phyloP scores from a whole-genome alignment of 2,329 filamentous ascomycete genomes.

The Cercospora citrullina region DNA sequence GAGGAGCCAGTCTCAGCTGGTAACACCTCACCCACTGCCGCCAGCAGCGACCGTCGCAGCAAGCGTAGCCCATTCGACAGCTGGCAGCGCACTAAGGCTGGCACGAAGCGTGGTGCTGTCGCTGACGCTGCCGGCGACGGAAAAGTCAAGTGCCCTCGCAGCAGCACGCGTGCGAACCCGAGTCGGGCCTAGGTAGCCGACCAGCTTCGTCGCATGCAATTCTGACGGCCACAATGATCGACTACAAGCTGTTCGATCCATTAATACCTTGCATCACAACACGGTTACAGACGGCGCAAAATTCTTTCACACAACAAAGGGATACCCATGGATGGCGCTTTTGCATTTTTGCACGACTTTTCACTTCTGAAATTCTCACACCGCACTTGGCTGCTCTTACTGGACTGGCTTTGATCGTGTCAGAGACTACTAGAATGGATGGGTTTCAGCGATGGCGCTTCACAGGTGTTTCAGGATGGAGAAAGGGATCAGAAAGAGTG shows the following conservation, averaged over 20 bases:
- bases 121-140: slow-evolving; percentile 1
- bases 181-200: slow-evolving; percentile 10
- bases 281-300: not conserved
- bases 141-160: slow-evolving; percentile 18
- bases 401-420: not conserved
- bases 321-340: slow-evolving; percentile 11
- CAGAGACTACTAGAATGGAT: not conserved
- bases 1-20: slow-evolving; percentile 20
- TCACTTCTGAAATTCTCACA: not conserved
- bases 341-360: slow-evolving; percentile 16
- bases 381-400: slow-evolving; percentile 5
- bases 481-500: not conserved
- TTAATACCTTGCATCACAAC: slow-evolving; percentile 4
- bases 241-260: not conserved
- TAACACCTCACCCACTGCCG: slow-evolving; percentile 8
- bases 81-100: slow-evolving; percentile 65
- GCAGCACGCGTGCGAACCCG: slow-evolving; percentile 12
- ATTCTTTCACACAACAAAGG: not conserved
- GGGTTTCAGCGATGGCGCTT: slow-evolving; percentile 6
- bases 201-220: not conserved
- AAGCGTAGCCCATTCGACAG: slow-evolving; percentile 63
- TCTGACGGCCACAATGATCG: slow-evolving; percentile 3
- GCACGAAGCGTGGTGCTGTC: slow-evolving; percentile 24
- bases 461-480: not conserved
- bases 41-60: slow-evolving; percentile 21